Evolutionary conservation across 2,329 filamentous ascomycete genomes (phyloP), one percentile per base, ranked within the genome.

Genomic region (Thermothelomyces thermophilus): DNA sequence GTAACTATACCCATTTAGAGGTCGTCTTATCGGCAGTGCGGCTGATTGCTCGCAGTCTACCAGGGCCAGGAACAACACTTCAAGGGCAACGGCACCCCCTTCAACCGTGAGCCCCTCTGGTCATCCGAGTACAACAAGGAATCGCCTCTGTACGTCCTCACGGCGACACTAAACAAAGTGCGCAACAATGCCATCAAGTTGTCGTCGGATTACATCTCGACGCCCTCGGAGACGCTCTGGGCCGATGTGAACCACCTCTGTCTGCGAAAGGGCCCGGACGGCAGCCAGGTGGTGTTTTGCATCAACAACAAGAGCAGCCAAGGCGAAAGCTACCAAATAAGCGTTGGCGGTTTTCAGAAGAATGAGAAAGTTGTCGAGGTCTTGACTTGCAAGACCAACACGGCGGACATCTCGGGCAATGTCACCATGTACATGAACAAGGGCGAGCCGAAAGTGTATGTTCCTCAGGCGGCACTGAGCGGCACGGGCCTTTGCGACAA

Each of bases 41-140:
- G 9, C 24, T 26, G 5, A 26, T 2, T 6, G 17, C 33, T 34
- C 3, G 11, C 44, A 58, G 60, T 84, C 30, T 86, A 84, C 64
- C 75, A 83, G 56, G 82, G 82, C 24, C 78, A 82, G 53, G 82
- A 85, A 64, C 82, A 85, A 59, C 77, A 75, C 52, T 80, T 74
- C 61, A 62, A 68, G 2, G 70, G 69, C n/a, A 69, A 63, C 33
- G 66, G 65, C 40, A 77, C 77, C 8, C 66, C 71, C 0, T 71
- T 70, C 44, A 75, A 76, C 58, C 75, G 79, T n/a, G 78, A 82
- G 60, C 76, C 79, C 7, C 68, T 77, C 36, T 83, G 80, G 80
- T 63, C 73, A 10, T 76, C 73, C 10, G 66, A 65, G 6, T 83
- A 74, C 63, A 59, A 69, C 53, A 74, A 68, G 1, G 56, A 65